Conservation (phyloP, 495 filamentous ascomycete genomes). For the Arthonia radiata region DNA sequence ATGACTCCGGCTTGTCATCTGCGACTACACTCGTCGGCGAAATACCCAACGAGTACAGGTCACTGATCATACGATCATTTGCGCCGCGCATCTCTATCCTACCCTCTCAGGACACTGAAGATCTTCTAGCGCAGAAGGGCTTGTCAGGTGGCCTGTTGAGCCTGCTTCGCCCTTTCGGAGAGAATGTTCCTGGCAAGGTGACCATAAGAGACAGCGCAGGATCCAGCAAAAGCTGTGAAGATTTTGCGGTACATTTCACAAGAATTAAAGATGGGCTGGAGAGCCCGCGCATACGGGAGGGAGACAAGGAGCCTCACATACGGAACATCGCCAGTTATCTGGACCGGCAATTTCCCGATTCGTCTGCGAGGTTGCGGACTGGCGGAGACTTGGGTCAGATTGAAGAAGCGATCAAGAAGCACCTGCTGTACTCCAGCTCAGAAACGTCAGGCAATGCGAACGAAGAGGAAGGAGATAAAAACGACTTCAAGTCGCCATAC, state of each 20-base stretch:
- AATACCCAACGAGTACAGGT: conserved; percentile 36
- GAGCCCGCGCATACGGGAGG: conserved; percentile 18
- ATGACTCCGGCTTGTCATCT: not conserved
- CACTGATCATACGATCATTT: conserved; percentile 58
- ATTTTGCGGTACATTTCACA: conserved; percentile 72
- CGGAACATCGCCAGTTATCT: not conserved
- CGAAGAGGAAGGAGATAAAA: conserved; percentile 5
- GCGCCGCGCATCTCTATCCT: conserved; percentile 70
- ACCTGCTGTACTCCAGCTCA: conserved; percentile 16
- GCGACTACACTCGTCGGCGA: conserved; percentile 15
- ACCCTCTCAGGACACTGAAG: conserved; percentile 60
- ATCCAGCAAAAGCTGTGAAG: conserved; percentile 56
- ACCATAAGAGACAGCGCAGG: conserved; percentile 76
- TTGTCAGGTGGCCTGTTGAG: conserved; percentile 61
- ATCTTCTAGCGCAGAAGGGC: conserved; percentile 60
- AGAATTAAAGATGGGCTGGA: conserved; percentile 35
- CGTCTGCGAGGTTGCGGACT: conserved; percentile 8
- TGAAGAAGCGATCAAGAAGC: conserved; percentile 31
- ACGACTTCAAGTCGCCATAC: conserved; percentile 1
- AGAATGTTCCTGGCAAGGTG: conserved; percentile 65
- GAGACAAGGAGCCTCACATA: too few relatives aligned
- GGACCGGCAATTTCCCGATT: conserved; percentile 4
- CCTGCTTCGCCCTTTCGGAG: conserved; percentile 76
- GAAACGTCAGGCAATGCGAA: conserved; percentile 14
- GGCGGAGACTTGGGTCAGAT: conserved; percentile 29